These are phyloP conservation scores for Bolboschoenoplectus hybrid DNA, from an alignment of 202 grass and related monocot species.

Conservation along the genomic window DNA sequence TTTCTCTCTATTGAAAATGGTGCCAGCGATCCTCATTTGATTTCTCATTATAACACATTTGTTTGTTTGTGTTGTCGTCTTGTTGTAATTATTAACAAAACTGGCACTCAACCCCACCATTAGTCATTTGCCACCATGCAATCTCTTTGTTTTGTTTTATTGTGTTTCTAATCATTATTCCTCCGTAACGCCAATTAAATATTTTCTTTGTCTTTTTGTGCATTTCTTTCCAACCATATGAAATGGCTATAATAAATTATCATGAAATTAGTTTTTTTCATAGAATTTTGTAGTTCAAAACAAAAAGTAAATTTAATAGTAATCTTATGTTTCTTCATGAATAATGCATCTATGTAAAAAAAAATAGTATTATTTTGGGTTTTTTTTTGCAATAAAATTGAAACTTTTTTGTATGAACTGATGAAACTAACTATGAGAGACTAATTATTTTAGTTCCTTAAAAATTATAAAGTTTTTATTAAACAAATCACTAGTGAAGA, in stretches of 20 bases:
- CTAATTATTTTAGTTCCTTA: no score
- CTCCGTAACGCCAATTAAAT: background rate
- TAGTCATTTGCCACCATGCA: constrained; percentile 19
- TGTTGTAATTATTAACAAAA: constrained; percentile 26
- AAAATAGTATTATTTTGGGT: background rate
- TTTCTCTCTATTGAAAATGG: background rate
- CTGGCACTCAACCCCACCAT: constrained; percentile 8
- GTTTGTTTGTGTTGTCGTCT: constrained; percentile 9
- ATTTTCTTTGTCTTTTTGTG: background rate
- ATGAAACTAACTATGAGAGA: background rate
- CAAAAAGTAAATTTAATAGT: background rate
- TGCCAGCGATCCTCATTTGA: constrained; percentile 26
- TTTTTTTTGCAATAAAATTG: background rate
- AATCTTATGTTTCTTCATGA: background rate
- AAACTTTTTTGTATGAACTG: background rate
- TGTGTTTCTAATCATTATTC: constrained; percentile 25
- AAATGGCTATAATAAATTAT: background rate
- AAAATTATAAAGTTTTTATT: no score
- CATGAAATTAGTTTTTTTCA: background rate
- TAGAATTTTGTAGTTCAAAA: background rate
- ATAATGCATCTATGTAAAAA: background rate
- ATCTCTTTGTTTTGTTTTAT: constrained; percentile 22
- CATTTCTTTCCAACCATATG: background rate
- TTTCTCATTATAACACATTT: background rate
- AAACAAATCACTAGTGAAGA: no score